A percentile compares a stretch with the other conserved stretches of the same genome.
phyloP scores from a whole-genome alignment of 2,329 filamentous ascomycete genomes.

The Aureobasidium musti region DNA sequence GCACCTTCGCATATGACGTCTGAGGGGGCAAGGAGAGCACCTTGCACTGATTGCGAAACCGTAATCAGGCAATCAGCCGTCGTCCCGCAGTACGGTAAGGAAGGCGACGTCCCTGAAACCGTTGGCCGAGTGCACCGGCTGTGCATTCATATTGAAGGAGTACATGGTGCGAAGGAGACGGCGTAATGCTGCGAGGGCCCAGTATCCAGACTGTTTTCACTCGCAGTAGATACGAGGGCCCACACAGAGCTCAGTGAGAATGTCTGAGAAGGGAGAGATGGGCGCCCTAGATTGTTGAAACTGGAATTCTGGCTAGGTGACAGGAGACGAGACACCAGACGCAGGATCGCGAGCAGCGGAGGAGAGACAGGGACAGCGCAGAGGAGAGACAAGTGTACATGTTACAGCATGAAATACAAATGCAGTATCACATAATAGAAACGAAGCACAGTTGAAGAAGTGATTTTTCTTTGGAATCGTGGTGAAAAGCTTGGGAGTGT shows the following conservation, averaged over 20 bases:
- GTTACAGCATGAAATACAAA: conserved; percentile 4
- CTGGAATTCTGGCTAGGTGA: neutral
- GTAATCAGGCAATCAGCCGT: conserved; percentile 26
- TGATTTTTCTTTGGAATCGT: neutral
- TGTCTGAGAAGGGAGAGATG: conserved; percentile 1
- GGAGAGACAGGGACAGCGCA: neutral
- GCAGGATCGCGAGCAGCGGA: neutral
- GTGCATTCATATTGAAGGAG: conserved; percentile 25
- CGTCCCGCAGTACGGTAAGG: conserved; percentile 18
- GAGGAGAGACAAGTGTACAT: neutral
- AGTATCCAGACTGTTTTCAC: neutral
- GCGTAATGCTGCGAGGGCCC: neutral
- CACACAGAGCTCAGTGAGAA: neutral
- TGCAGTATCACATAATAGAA: neutral
- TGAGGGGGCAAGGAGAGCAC: conserved; percentile 24
- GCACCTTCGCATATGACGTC: conserved; percentile 15
- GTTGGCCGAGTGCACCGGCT: conserved; percentile 19
- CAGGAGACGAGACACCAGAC: neutral
- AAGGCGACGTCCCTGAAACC: conserved; percentile 27
- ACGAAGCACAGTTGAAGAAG: neutral
- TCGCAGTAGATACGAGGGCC: neutral
- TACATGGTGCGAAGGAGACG: conserved; percentile 21
- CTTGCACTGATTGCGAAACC: conserved; percentile 24
- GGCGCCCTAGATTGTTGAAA: neutral
- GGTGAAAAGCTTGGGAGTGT: neutral